Conservation (phyloP, 1,284 basidiomycete species). For the Cutaneotrichosporon mucoides region DNA sequence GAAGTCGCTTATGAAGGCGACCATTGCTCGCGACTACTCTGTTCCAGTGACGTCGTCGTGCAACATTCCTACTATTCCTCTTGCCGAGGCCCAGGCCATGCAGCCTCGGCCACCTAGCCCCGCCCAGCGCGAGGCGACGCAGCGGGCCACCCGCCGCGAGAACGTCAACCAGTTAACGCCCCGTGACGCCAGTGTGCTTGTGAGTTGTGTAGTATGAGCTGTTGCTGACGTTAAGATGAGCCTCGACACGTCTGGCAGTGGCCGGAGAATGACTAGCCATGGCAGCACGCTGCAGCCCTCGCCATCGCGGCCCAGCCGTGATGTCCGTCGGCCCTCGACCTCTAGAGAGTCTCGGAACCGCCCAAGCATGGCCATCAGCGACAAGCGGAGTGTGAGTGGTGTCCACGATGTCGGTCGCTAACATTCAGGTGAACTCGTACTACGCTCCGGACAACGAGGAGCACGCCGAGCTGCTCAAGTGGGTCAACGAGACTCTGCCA, state of each 20-base stretch:
- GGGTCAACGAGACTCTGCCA: constrained; percentile 80
- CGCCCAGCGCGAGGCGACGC: constrained; percentile 76
- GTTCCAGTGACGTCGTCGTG: constrained; percentile 93
- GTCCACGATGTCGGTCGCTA: not conserved
- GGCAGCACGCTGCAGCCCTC: constrained; percentile 4
- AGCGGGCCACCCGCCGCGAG: constrained; percentile 78
- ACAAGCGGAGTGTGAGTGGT: constrained; percentile 1
- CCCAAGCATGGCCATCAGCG: constrained; percentile 6
- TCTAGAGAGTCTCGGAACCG: not conserved
- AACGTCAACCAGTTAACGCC: constrained; percentile 86
- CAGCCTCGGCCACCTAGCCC: constrained; percentile 93
- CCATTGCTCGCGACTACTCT: constrained; percentile 86
- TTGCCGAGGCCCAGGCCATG: constrained; percentile 92
- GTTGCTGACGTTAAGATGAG: constrained; percentile 34
- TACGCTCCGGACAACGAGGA: constrained; percentile 24
- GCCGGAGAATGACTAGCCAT: constrained; percentile 14
- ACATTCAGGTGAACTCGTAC: constrained; percentile 23
- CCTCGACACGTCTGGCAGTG: constrained; percentile 37
- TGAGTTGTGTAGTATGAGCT: constrained; percentile 52
- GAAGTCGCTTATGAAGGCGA: constrained; percentile 99
- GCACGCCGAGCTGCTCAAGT: constrained; percentile 62
- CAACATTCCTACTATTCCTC: constrained; percentile 93
- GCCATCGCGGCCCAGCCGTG: constrained; percentile 43
- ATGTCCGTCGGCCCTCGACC: constrained; percentile 40
- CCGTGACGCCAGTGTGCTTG: constrained; percentile 74